Percentiles rank a stretch among this genome's conserved stretches.
These are phyloP conservation scores for Lepidium africanum DNA, from an alignment of 345 rosid genomes.

Conservation along the genomic window DNA sequence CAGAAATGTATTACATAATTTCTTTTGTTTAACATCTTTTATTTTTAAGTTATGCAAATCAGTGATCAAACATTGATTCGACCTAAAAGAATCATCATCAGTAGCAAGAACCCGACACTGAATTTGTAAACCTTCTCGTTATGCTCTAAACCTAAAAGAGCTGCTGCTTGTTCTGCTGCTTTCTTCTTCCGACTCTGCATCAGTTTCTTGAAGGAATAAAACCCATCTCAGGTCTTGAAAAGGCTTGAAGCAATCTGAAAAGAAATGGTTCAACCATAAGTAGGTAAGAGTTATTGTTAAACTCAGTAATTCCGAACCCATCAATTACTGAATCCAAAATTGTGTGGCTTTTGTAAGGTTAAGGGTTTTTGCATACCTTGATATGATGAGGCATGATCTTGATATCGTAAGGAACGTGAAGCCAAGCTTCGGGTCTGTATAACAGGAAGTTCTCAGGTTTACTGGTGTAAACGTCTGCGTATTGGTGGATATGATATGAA, in stretches of 20 bases:
- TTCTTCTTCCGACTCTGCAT: neutral
- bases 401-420: slow-evolving; percentile 78
- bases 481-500: slow-evolving; percentile 91
- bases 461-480: slow-evolving; percentile 89
- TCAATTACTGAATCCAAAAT: neutral
- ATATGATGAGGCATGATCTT: slow-evolving; percentile 98
- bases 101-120: neutral
- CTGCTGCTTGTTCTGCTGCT: too few species aligned
- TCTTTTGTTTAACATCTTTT: neutral
- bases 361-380: slow-evolving; percentile 44
- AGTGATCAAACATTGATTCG: neutral
- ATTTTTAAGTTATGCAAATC: neutral
- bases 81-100: slow-evolving; percentile 1
- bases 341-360: neutral
- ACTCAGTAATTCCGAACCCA: neutral
- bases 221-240: slow-evolving; percentile 31
- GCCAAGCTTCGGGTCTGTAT: slow-evolving; percentile 89
- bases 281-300: neutral
- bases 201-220: neutral
- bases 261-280: neutral
- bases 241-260: slow-evolving; percentile 58
- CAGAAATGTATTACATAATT: neutral
- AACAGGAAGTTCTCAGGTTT: slow-evolving; percentile 85
- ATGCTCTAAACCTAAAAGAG: neutral
- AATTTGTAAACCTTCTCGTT: neutral